phyloP scores from a whole-genome alignment of 345 rosid genomes.

The Corymbia maculata region DNA sequence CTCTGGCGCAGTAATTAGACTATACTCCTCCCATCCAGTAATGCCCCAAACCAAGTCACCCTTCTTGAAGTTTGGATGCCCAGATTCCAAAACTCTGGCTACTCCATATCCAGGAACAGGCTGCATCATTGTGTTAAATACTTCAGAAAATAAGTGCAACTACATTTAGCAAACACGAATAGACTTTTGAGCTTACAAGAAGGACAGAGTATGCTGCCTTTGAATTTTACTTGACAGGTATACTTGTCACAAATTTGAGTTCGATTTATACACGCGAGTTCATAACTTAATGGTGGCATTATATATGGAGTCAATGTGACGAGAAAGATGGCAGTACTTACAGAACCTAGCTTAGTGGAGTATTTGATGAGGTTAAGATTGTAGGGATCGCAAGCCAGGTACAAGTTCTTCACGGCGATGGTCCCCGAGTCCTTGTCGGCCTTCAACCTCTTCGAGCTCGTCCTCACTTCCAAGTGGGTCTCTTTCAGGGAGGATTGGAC shows the following conservation, averaged over 20 bases:
- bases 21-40: constrained; percentile 12
- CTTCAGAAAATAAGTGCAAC: background rate
- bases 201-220: background rate
- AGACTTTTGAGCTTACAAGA: background rate
- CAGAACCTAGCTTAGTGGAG: constrained; percentile 10
- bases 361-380: background rate
- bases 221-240: background rate
- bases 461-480: no score
- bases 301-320: no score
- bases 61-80: background rate
- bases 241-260: background rate
- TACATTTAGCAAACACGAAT: background rate
- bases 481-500: no score
- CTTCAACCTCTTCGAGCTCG: no score
- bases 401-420: no score
- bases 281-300: background rate
- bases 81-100: constrained; percentile 7
- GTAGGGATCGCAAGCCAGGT: no score
- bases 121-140: background rate
- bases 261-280: background rate
- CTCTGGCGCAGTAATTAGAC: background rate
- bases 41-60: constrained; percentile 12
- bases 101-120: constrained; percentile 8
- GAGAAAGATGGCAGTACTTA: background rate
- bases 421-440: no score